Base-by-base conservation (phyloP, 208 protist genomes). In the Crithidia mellificae region DNA sequence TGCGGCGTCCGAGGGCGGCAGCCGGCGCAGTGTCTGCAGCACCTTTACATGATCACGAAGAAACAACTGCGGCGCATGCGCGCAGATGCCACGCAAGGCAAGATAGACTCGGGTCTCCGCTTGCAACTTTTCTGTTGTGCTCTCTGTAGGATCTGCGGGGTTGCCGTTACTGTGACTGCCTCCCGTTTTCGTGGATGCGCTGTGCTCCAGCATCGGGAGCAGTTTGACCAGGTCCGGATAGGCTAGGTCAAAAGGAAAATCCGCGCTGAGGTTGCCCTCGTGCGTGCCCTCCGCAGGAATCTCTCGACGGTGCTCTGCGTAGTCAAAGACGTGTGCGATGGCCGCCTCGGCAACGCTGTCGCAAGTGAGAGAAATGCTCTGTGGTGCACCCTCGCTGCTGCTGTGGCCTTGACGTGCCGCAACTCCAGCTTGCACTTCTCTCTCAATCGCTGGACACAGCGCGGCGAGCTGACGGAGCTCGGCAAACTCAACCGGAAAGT, bases 401-500 rank as follows among this genome's bases (percentile, higher is more conserved):
- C 22, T 22, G 46, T 17, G n/a, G n/a, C n/a, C 20, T 20, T 15
- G 41, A 12, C 17, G 15, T n/a, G 15, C 24, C 9, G 17, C 14
- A 25, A 11, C 20, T 11, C 20, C 65, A 30, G 55, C 20, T 5
- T 52, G 64, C 57, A 67, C 53, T 27, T 74, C 73, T 19, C 34
- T 14, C 22, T 27, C 72, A 24, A 90, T 58, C 0, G 41, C 54
- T 1, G 72, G 73, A 27, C 74, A 71, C 0, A 57, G 32, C 1
- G 22, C 30, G 17, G 14, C 44, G 2, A 81, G 41, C 12, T 53
- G 43, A 2, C 55, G 54, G 19, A 81, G 61, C 7, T 67, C 65
- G 38, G 27, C 62, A 27, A 80, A 51, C 55, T 90, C 83, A 9
- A 22, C 29, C 0, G 91, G 88, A 51, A 96, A 96, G 73, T 91